Evolutionary conservation across 164 flowering plant species (phyloP), one percentile per base, ranked within the genome.

Genomic region (Stephania yunnanensis): DNA sequence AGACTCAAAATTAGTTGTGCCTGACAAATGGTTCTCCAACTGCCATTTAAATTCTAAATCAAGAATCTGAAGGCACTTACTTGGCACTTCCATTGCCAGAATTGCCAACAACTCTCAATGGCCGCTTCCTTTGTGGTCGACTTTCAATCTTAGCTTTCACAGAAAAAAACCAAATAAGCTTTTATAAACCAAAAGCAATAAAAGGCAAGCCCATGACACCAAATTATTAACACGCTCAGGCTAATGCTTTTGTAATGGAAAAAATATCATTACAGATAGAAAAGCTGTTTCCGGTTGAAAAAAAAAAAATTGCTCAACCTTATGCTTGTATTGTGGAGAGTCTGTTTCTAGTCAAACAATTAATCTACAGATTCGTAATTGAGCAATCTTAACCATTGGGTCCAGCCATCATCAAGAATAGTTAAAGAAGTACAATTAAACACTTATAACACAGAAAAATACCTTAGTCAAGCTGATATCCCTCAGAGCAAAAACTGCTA

Each of bases 391-490:
- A 10, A 50, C 55, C 15, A 50, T 50, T 50, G 13, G 15, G 55
- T 15, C 12, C 55, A 50, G 4, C 11, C 11, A 1, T 50, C 11
- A 30, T 17, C n/a, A 19, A 58, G 17, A 46, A n/a, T 6, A 19
- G 66, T 22, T 48, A 48, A 17, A 45, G 11, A 53, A 64, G 31
- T 31, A 72, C 22, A 72, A 72, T 4, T 72, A 77, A 42, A 72
- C 22, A 74, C 72, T 4, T 72, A 77, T 30, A 45, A 36, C 68
- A 22, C 42, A 7, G 72, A 55, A 45, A 42, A 36, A 75, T 85
- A 95, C 99, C 98, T 95, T 95, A n/a, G 92, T 81, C 81, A 93
- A 86, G 84, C 85, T 90, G 75, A 95, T 95, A 31, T 79, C 86
- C 82, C 99, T 83, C 74, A 93, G 70, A 79, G 97, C 90, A 87